Evolutionary conservation across 2,329 filamentous ascomycete genomes (phyloP).

Genomic region (Westerdykella ornata): DNA sequence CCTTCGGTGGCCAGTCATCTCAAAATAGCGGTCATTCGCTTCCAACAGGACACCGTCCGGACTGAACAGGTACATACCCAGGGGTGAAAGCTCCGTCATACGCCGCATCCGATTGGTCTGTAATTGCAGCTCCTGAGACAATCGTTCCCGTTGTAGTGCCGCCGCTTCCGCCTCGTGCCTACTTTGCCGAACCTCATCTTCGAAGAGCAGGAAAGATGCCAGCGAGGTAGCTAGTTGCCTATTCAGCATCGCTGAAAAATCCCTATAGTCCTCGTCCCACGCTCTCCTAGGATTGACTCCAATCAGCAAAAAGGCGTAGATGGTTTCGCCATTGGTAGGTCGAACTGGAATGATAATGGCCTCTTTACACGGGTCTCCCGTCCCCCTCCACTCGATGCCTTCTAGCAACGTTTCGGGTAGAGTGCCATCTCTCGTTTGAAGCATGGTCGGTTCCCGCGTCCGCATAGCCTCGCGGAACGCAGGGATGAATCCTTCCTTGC

Average conservation of each 20-base stretch:
- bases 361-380: conserved; percentile 28
- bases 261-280: conserved; percentile 29
- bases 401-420: conserved; percentile 23
- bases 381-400: conserved; percentile 29
- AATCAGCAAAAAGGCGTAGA: conserved; percentile 28
- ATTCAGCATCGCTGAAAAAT: conserved; percentile 27
- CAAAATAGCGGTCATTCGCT: conserved; percentile 45
- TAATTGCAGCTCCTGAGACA: conserved; percentile 22
- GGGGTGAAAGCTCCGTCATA: conserved; percentile 30
- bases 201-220: conserved; percentile 29
- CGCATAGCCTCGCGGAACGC: conserved; percentile 31
- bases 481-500: conserved; percentile 26
- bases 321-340: conserved; percentile 25
- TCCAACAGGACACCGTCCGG: conserved; percentile 38
- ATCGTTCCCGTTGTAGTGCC: conserved; percentile 23
- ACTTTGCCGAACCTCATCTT: conserved; percentile 27
- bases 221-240: conserved; percentile 29
- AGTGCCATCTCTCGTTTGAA: conserved; percentile 22
- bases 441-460: conserved; percentile 23
- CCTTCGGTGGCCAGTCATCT: conserved; percentile 42
- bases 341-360: conserved; percentile 30
- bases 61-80: conserved; percentile 31
- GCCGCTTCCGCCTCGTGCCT: conserved; percentile 23
- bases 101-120: conserved; percentile 30
- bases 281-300: conserved; percentile 30